A percentile compares a stretch with the other conserved stretches of the same genome.
Conservation (phyloP, 208 protist species). For the Acanthamoeba triangularis region DNA sequence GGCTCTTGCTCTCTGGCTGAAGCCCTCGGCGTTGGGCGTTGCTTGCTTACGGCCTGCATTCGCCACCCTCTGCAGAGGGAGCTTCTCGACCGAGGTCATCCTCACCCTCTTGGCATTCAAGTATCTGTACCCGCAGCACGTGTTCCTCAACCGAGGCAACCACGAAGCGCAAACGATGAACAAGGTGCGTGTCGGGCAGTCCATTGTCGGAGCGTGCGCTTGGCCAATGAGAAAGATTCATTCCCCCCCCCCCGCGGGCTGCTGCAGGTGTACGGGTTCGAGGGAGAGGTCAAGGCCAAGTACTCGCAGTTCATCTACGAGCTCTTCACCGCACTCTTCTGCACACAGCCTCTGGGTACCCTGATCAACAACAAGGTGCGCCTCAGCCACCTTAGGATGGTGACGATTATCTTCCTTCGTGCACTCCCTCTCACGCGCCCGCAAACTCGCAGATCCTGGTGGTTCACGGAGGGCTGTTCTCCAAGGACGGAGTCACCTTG, state of each 20-base stretch:
- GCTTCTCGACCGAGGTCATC: slow-evolving; percentile 98
- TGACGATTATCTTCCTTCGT: not conserved
- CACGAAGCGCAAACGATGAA: slow-evolving; percentile 98
- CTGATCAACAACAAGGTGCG: slow-evolving; percentile 93
- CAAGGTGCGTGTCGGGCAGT: slow-evolving; percentile 81
- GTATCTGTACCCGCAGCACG: slow-evolving; percentile 96
- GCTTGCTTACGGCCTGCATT: not conserved
- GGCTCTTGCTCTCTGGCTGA: not conserved
- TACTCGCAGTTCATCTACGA: slow-evolving; percentile 95
- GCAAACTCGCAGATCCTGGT: slow-evolving; percentile 92
- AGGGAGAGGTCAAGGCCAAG: slow-evolving; percentile 98
- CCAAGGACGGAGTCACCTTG: slow-evolving; percentile 97
- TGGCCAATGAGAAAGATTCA: not conserved
- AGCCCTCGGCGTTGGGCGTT: not conserved
- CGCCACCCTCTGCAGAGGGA: slow-evolving; percentile 96
- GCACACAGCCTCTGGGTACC: slow-evolving; percentile 95
- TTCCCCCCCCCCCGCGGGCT: no score
- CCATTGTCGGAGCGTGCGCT: no score
- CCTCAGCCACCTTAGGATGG: not conserved
- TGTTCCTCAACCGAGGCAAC: slow-evolving; percentile 96
- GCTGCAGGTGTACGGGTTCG: slow-evolving; percentile 97
- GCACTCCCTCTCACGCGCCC: no score
- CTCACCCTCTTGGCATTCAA: slow-evolving; percentile 98
- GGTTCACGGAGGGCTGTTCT: slow-evolving; percentile 98
- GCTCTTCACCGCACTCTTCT: slow-evolving; percentile 98